These are phyloP conservation scores for Moesziomyces aphidis DNA, from an alignment of 1,284 basidiomycete genomes.

Conservation along the genomic window DNA sequence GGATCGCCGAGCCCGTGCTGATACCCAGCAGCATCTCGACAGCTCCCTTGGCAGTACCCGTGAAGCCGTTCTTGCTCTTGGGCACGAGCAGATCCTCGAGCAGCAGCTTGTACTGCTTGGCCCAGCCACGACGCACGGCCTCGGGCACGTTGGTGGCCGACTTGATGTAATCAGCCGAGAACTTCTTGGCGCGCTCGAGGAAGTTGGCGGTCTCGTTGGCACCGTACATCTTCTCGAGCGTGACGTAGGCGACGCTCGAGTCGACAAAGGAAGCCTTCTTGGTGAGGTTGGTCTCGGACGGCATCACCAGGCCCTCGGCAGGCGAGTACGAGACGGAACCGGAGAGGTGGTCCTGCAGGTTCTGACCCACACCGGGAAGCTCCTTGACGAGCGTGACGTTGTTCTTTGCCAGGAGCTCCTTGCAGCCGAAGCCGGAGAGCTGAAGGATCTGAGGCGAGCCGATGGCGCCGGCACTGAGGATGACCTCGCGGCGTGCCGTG, in stretches of 20 bases:
- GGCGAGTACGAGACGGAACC: conserved; percentile 44
- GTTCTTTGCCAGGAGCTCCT: conserved; percentile 68
- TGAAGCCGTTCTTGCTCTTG: conserved; percentile 34
- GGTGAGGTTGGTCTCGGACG: conserved; percentile 29
- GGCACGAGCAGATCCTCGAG: conserved; percentile 34
- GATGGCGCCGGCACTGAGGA: conserved; percentile 65
- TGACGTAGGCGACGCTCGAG: conserved; percentile 55
- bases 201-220: conserved; percentile 37
- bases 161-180: conserved; percentile 35
- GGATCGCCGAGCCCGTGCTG: conserved; percentile 36
- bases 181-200: conserved; percentile 30
- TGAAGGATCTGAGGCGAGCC: conserved; percentile 72
- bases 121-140: conserved; percentile 42
- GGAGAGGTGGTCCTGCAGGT: conserved; percentile 72
- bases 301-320: conserved; percentile 26
- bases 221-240: conserved; percentile 51
- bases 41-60: conserved; percentile 32
- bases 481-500: conserved; percentile 60
- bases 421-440: conserved; percentile 72
- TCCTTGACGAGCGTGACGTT: conserved; percentile 70
- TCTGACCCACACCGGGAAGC: conserved; percentile 72
- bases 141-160: conserved; percentile 40
- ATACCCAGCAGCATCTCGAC: conserved; percentile 60
- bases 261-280: conserved; percentile 56
- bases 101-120: conserved; percentile 47